Base-by-base conservation (phyloP, 139 green algal genomes). In the Mychonastes homosphaera region DNA sequence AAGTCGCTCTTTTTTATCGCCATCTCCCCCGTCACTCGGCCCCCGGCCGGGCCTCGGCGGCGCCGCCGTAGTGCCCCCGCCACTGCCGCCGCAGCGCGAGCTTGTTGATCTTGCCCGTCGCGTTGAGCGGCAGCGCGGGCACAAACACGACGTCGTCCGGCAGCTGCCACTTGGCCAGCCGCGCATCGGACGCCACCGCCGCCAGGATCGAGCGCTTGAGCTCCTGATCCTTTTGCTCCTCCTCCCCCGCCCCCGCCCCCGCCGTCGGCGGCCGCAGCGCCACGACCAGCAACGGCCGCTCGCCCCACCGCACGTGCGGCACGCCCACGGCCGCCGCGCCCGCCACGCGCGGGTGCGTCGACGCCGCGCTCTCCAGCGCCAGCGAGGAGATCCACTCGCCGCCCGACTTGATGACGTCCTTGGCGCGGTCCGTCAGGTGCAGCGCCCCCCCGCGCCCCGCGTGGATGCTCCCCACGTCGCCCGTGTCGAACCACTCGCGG, bases 331-430 rank as follows among this genome's bases (percentile, higher is more conserved):
- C 80, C 2, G 82, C 82, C 7, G 84, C 82, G 64, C 88, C 82
- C 16, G 64, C 38, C n/a, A 89, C 82, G 41, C 75, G 58, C 1
- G 77, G 69, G 38, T 81, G 71, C 1, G 69, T 63, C 18, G 72
- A 54, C 13, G 71, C 74, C 1, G 58, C 58, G 24, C 82, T 84
- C 46, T 88, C 81, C 18, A 88, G 62, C 24, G 77, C 63, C 15
- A 87, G 77, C 30, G 30, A 65, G 50, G 46, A 69, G 48, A 88
- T 84, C 79, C 79, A 88, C 63, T 89, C 82, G 7, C 82, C 82
- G 2, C 82, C 82, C 39, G 61, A 67, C 39, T 94, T 93, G 57
- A 95, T 87, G 9, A 94, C 79, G 59, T 95, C 86, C 60, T 95
- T 94, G 71, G 56, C 61, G 21, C 61, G 24, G 41, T 9, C 8